Evolutionary conservation across 2,329 filamentous ascomycete genomes (phyloP), one percentile per base, ranked within the genome.

Genomic region (Monosporascus ibericus): DNA sequence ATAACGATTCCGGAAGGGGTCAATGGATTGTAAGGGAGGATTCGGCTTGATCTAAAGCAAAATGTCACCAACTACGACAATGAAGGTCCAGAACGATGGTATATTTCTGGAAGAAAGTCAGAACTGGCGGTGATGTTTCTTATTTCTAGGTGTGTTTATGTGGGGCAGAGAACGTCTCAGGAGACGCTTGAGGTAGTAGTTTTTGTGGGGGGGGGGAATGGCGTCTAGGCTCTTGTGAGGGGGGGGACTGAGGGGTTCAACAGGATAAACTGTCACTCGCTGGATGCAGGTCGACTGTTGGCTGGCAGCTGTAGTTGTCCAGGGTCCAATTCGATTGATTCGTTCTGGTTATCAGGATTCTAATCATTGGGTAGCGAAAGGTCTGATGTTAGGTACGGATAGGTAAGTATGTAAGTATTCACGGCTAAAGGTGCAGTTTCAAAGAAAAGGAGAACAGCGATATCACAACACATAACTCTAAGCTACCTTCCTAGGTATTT

Each of bases 101-200:
- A 52, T 52, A 51, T 56, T 39, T 39, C 20, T 56, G 38, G 47
- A 54, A 54, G 58, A 54, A 55, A 54, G 48, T 51, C 57, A 47
- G 48, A 52, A 64, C 54, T 61, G 58, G 61, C 62, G 62, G 63
- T 64, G 60, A 63, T 64, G 60, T 57, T 58, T 60, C 57, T 47
- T 42, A 46, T 46, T 46, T 46, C 42, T 47, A 55, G 34, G 52
- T 52, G 52, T 52, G 47, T 53, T 58, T 55, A 54, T 50, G 51
- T 50, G 48, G 52, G 55, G 51, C 52, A 55, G 53, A 54, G 54
- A 53, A 53, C 49, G 56, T 58, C 55, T 55, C 55, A 55, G 49
- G 30, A 48, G 36, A 7, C 34, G 40, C 40, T 50, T 37, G 39
- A 40, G 27, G 48, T 20, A 40, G 51, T 47, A 44, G 42, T 44